A percentile compares a stretch with the other conserved stretches of the same genome.
These are phyloP conservation scores for Ogataea kodamae DNA, from an alignment of 805 yeast species.

Conservation along the genomic window DNA sequence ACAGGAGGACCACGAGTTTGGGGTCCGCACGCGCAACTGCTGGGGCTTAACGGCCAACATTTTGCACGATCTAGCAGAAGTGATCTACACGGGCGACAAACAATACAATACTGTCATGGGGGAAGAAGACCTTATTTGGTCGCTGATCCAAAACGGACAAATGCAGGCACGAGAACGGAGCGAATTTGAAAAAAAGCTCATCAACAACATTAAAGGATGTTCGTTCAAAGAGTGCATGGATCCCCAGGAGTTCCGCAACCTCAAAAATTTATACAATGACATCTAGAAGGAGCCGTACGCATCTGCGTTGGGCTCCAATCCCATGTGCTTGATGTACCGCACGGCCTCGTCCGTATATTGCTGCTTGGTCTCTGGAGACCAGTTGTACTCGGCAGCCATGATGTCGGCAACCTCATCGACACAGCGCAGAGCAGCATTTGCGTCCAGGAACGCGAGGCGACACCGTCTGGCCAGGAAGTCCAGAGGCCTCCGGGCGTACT, in stretches of 20 bases:
- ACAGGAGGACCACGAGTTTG: conserved; percentile 37
- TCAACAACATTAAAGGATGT: conserved; percentile 38
- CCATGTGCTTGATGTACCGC: conserved; percentile 62
- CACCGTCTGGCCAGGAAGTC: conserved; percentile 93
- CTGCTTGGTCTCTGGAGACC: conserved; percentile 62
- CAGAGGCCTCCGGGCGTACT: conserved; percentile 81
- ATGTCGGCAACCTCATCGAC: conserved; percentile 82
- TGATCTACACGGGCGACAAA: conserved; percentile 42
- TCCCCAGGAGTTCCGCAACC: conserved; percentile 38
- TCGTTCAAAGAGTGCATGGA: conserved; percentile 46
- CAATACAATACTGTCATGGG: conserved; percentile 40
- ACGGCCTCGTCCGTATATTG: conserved; percentile 49
- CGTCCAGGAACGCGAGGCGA: conserved; percentile 87
- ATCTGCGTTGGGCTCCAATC: conserved; percentile 33
- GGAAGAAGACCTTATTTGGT: conserved; percentile 63
- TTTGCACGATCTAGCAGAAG: conserved; percentile 62
- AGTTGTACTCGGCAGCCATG: conserved; percentile 74
- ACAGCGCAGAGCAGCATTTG: conserved; percentile 74
- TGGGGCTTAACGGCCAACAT: conserved; percentile 86
- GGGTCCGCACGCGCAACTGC: conserved; percentile 55
- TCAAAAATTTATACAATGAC: conserved; percentile 40
- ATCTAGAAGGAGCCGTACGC: conserved; percentile 25
- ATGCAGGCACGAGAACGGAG: conserved; percentile 47
- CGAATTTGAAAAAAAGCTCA: conserved; percentile 53
- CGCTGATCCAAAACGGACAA: conserved; percentile 48